Evolutionary conservation across 192 early-diverging fungal genomes (phyloP).

Genomic region (Podila verticillata): DNA sequence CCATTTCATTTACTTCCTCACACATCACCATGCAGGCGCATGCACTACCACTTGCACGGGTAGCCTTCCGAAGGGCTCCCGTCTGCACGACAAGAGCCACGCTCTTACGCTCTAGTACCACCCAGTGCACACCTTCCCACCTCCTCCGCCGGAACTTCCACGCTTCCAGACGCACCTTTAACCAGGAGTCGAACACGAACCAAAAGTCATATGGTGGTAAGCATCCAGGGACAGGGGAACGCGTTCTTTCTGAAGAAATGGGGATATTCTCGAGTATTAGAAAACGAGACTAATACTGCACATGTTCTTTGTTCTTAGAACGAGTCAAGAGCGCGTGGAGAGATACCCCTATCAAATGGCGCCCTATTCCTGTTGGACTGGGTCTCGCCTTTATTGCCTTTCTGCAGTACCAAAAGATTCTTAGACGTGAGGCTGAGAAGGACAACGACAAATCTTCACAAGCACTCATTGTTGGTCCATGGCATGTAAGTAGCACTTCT

Average conservation of each 20-base stretch:
- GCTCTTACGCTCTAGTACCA: neutral
- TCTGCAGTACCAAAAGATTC: slow-evolving; percentile 70
- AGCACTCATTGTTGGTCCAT: slow-evolving; percentile 80
- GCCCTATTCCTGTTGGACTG: slow-evolving; percentile 77
- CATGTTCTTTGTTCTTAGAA: slow-evolving; percentile 9
- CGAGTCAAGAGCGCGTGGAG: slow-evolving; percentile 57
- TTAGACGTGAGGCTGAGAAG: slow-evolving; percentile 45
- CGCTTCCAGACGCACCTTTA: slow-evolving; percentile 10
- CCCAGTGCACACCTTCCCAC: slow-evolving; percentile 8
- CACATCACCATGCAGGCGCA: slow-evolving; percentile 11
- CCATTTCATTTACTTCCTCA: neutral
- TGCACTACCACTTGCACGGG: slow-evolving; percentile 16
- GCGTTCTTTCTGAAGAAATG: no score
- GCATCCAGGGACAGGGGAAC: no score
- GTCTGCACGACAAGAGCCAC: neutral
- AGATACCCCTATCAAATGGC: slow-evolving; percentile 66
- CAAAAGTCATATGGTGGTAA: slow-evolving; percentile 31
- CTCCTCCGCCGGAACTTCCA: slow-evolving; percentile 32
- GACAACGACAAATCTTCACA: slow-evolving; percentile 47
- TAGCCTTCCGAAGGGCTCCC: slow-evolving; percentile 5
- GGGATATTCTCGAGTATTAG: no score
- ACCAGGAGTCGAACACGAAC: slow-evolving; percentile 6
- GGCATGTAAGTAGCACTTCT: slow-evolving; percentile 62
- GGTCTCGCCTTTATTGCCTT: slow-evolving; percentile 79
- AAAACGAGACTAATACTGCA: no score